Conservation (phyloP, 2,329 filamentous ascomycete genomes). For the Lasiodiplodia gonubiensis region DNA sequence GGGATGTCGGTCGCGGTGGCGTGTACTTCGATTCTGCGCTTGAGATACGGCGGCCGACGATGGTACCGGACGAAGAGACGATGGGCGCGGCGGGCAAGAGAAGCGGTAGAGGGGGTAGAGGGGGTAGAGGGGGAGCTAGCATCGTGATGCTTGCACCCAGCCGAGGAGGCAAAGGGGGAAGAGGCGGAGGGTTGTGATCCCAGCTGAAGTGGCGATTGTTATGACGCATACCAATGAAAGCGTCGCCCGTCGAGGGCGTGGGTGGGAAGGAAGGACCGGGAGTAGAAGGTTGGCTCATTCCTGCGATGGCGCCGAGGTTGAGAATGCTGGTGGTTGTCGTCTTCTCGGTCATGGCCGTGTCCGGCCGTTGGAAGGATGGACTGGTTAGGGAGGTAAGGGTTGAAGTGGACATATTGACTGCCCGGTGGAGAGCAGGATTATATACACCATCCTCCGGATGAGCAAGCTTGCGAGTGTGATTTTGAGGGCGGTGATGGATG, state of each 20-base stretch:
- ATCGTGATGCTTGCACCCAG: constrained; percentile 32
- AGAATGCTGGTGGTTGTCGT: background rate
- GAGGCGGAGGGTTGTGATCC: background rate
- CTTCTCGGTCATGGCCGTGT: background rate
- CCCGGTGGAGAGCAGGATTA: background rate
- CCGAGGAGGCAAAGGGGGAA: constrained; percentile 33
- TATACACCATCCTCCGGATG: constrained; percentile 36
- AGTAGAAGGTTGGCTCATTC: background rate
- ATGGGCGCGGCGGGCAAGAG: constrained; percentile 28
- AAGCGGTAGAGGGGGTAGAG: constrained; percentile 41
- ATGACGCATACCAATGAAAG: background rate
- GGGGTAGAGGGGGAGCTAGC: constrained; percentile 34
- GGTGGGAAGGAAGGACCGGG: constrained; percentile 24
- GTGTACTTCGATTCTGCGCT: constrained; percentile 21
- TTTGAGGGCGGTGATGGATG: constrained; percentile 29
- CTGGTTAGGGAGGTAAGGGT: background rate
- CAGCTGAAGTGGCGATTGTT: background rate
- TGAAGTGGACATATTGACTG: background rate
- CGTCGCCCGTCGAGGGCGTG: constrained; percentile 5
- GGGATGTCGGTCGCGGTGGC: constrained; percentile 30
- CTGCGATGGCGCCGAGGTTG: background rate
- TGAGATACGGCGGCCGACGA: constrained; percentile 23
- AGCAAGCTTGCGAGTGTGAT: constrained; percentile 33
- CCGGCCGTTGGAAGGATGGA: background rate
- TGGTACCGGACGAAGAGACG: constrained; percentile 30